Base-by-base conservation (phyloP, 768 basidiomycete species). In the Sutorius australiensis region DNA sequence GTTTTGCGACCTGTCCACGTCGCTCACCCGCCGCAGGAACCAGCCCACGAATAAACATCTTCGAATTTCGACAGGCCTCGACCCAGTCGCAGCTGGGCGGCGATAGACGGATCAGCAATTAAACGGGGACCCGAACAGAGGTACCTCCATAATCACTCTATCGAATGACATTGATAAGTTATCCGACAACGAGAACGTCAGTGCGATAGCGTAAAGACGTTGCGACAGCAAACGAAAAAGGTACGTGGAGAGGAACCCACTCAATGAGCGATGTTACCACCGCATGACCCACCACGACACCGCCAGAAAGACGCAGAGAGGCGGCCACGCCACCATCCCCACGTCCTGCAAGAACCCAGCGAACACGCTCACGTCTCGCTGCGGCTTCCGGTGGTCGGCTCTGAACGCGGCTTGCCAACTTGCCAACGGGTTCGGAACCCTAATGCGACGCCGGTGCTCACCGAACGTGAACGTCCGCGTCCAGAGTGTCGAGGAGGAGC, bases 251-350 rank as follows among this genome's bases (percentile, higher is more conserved):
- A 11, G n/a, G 17, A 27, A 45, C 40, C 21, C 46, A 33, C 8
- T 14, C 32, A 21, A n/a, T 34, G 27, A 37, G 17, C 24, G 11
- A 48, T 13, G 16, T 46, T 62, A 71, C 56, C 60, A 62, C 28
- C 50, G 59, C 61, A 64, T 58, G 24, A 65, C 61, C 71, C 71
- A 73, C 63, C 67, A 73, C n/a, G 68, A 68, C 24, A 63, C 60
- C 30, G 50, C 61, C 21, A 66, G 59, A 54, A 75, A 71, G 36
- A 68, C 42, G 27, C 61, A 36, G 3, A 75, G 43, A 11, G 75
- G 70, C 52, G 61, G 64, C 74, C 74, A 76, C 32, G 71, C 73
- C 13, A 73, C 68, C 9, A 49, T 60, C n/a, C 63, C 48, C 14
- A 70, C 60, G 34, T 76, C 74, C 33, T 50, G 50, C 16, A 61